phyloP scores from a whole-genome alignment of 2,329 filamentous ascomycete species.

The Fusarium sp. region DNA sequence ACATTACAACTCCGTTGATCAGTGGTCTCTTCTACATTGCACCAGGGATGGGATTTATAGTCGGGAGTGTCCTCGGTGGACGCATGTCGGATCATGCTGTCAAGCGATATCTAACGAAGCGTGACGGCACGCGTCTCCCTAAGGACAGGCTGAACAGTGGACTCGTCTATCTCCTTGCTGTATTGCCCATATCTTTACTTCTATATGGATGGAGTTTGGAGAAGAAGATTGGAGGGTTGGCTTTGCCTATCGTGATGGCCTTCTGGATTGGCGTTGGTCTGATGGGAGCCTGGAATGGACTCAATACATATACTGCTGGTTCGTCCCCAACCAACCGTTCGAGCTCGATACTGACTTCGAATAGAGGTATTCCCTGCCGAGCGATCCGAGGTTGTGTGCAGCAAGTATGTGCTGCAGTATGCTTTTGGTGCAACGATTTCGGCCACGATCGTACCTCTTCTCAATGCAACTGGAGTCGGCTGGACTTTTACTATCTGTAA shows the following conservation, averaged over 20 bases:
- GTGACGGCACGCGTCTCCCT: neutral
- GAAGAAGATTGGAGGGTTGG: neutral
- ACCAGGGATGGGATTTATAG: neutral
- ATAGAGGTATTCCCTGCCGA: neutral
- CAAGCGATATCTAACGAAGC: neutral
- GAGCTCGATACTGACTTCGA: neutral
- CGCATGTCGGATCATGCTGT: neutral
- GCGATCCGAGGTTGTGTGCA: neutral
- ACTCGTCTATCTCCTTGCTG: neutral
- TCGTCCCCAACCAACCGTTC: neutral
- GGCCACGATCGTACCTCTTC: neutral
- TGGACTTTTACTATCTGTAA: neutral
- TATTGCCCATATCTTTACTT: neutral
- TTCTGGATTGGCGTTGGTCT: conserved; percentile 29
- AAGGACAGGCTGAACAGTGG: neutral
- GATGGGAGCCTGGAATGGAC: conserved; percentile 24
- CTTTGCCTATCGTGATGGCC: conserved; percentile 13
- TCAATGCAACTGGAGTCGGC: neutral
- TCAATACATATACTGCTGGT: conserved; percentile 25
- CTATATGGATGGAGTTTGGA: neutral
- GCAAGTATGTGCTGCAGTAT: neutral
- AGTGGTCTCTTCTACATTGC: neutral
- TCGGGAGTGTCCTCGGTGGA: neutral
- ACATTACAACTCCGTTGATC: neutral
- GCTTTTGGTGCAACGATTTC: neutral